These are phyloP conservation scores for Xylaria sp. DNA, from an alignment of 2,329 filamentous ascomycete species.

Conservation along the genomic window DNA sequence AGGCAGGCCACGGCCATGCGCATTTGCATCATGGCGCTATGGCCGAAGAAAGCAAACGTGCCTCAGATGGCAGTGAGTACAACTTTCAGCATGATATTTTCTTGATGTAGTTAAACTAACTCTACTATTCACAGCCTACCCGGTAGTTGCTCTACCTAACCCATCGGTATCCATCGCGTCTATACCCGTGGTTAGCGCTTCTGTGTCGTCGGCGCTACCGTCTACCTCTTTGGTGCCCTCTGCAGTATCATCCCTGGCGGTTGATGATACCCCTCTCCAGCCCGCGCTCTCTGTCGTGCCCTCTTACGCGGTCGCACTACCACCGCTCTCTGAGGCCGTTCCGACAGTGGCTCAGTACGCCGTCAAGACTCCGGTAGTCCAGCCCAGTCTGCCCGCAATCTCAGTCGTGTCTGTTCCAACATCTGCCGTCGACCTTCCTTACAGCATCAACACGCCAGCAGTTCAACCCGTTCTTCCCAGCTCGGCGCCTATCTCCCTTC, in stretches of 20 bases:
- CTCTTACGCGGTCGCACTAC: background rate
- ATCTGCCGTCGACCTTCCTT: background rate
- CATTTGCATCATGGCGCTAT: background rate
- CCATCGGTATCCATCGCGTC: background rate
- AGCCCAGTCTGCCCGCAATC: background rate
- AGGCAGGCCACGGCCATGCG: background rate
- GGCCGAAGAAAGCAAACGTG: background rate
- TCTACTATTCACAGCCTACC: background rate
- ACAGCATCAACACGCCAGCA: conserved; percentile 2
- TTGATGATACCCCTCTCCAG: background rate
- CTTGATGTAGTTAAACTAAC: background rate
- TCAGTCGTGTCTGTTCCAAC: background rate
- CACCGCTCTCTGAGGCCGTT: background rate
- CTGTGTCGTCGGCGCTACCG: background rate
- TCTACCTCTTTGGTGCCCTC: background rate
- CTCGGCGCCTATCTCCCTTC: background rate
- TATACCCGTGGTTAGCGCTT: background rate
- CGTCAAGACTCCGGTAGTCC: background rate
- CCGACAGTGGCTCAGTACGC: background rate
- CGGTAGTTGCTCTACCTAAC: background rate
- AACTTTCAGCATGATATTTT: background rate
- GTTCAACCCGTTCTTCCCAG: background rate
- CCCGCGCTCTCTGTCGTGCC: background rate
- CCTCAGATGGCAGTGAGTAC: background rate
- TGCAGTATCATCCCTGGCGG: background rate